Evolutionary conservation across 768 basidiomycete species (phyloP).

Genomic region (Lanmaoa rubissima): DNA sequence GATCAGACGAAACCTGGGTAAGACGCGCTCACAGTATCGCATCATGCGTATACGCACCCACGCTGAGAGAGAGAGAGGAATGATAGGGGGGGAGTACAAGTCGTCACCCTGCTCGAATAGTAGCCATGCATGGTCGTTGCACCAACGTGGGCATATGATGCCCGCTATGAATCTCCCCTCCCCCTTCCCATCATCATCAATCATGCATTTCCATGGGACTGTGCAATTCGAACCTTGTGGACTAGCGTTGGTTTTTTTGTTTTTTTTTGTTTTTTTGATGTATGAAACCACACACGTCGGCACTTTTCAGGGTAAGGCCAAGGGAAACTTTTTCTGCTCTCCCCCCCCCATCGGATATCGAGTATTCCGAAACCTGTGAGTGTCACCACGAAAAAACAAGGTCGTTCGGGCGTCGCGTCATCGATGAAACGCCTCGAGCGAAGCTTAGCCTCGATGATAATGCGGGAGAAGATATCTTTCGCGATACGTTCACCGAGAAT

Average conservation of each 20-base stretch:
- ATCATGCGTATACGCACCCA: not conserved
- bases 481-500: slow-evolving; percentile 1
- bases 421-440: slow-evolving; percentile 3
- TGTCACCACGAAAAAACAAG: no score
- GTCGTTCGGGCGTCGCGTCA: not conserved
- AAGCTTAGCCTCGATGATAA: not conserved
- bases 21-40: not conserved
- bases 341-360: not conserved
- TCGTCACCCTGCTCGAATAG: no score
- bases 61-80: not conserved
- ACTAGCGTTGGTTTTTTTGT: not conserved
- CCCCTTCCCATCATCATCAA: not conserved
- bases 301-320: not conserved
- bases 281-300: not conserved
- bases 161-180: not conserved
- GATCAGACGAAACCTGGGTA: not conserved
- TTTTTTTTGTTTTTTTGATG: not conserved
- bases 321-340: not conserved
- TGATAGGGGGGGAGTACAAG: not conserved
- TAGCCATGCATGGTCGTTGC: not conserved
- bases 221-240: not conserved
- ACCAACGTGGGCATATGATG: not conserved
- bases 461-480: not conserved
- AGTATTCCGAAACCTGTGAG: not conserved
- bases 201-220: not conserved